Percentiles rank a stretch among this genome's conserved stretches.
These are phyloP conservation scores for Candolleomyces aberdarensis DNA, from an alignment of 768 basidiomycete genomes.

Conservation along the genomic window DNA sequence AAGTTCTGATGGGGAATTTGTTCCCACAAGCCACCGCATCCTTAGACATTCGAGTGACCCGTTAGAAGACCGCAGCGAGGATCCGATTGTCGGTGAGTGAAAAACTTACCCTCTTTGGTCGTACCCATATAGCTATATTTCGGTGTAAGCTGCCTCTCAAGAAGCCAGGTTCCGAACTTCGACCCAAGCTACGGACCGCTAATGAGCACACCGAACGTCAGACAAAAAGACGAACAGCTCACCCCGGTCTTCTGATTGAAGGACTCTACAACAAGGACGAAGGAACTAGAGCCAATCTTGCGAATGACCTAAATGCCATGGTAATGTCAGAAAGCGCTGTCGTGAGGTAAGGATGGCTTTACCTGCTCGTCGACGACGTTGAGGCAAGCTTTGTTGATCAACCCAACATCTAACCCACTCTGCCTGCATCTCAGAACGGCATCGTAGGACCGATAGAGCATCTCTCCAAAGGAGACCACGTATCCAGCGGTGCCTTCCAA, in stretches of 20 bases:
- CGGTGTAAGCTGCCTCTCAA: conserved; percentile 79
- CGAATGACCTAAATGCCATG: conserved; percentile 43
- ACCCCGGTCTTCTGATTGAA: conserved; percentile 89
- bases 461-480: conserved; percentile 84
- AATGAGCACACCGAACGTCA: background rate
- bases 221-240: conserved; percentile 11
- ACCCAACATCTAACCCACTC: conserved; percentile 73
- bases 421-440: conserved; percentile 73
- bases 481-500: conserved; percentile 76
- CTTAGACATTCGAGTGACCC: conserved; percentile 21
- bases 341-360: conserved; percentile 7
- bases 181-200: conserved; percentile 57
- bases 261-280: conserved; percentile 84
- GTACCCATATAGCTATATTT: conserved; percentile 81
- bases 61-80: conserved; percentile 10
- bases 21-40: conserved; percentile 70
- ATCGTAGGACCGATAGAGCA: conserved; percentile 81
- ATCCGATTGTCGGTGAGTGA: background rate
- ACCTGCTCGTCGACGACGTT: conserved; percentile 84
- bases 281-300: conserved; percentile 71
- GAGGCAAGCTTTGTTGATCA: conserved; percentile 84
- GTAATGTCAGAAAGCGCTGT: background rate
- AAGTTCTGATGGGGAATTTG: conserved; percentile 82
- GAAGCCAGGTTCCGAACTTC: conserved; percentile 82
- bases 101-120: conserved; percentile 58